Percentiles rank a stretch among this genome's conserved stretches.
Evolutionary conservation across 1,139 yeast genomes (phyloP).

Genomic region (Yamadazyma diospyri): DNA sequence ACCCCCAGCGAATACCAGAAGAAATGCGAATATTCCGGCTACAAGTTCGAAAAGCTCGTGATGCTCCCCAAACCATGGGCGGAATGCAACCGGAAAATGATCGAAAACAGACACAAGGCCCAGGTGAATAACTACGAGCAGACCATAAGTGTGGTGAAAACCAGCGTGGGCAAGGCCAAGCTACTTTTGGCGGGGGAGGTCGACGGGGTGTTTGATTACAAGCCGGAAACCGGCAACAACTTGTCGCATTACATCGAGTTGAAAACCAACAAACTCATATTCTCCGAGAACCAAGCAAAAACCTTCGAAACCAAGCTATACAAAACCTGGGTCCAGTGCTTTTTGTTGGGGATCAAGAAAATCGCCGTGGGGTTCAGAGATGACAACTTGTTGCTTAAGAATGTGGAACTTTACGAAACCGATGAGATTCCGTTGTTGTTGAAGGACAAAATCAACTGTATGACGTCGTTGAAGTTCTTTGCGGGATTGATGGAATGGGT

Average conservation of each 20-base stretch:
- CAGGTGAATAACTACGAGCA: constrained; percentile 71
- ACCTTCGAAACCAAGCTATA: constrained; percentile 72
- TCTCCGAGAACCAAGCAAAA: constrained; percentile 47
- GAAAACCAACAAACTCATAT: constrained; percentile 64
- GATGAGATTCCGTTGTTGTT: constrained; percentile 70
- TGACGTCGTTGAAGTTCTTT: constrained; percentile 79
- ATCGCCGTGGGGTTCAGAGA: constrained; percentile 87
- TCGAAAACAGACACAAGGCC: constrained; percentile 60
- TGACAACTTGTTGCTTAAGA: constrained; percentile 54
- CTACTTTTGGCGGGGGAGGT: constrained; percentile 85
- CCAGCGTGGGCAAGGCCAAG: constrained; percentile 76
- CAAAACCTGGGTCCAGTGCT: constrained; percentile 91
- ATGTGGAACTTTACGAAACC: constrained; percentile 73
- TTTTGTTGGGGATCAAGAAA: constrained; percentile 74
- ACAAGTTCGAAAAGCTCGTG: constrained; percentile 78
- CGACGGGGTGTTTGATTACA: constrained; percentile 82
- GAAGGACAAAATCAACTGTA: constrained; percentile 63
- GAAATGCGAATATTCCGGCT: constrained; percentile 63
- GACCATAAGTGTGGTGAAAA: constrained; percentile 70
- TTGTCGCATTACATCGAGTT: constrained; percentile 80
- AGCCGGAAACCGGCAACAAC: constrained; percentile 42
- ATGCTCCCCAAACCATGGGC: constrained; percentile 80
- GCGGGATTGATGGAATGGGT: constrained; percentile 85
- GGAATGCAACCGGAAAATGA: constrained; percentile 55
- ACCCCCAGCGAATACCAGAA: constrained; percentile 31